Evolutionary conservation across 345 rosid genomes (phyloP).

Genomic region (Gossypium longicalyx): DNA sequence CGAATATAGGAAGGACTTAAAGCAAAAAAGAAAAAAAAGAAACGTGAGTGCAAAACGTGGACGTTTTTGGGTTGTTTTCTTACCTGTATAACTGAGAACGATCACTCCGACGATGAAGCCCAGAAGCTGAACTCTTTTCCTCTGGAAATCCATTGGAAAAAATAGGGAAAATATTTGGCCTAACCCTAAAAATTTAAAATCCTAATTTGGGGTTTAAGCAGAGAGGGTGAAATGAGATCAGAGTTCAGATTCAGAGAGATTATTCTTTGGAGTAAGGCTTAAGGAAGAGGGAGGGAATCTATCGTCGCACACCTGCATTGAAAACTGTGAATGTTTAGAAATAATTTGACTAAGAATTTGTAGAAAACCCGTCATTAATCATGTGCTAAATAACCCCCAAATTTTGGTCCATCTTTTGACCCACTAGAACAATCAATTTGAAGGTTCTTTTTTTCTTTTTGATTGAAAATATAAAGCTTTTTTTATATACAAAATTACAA

Average conservation of each 20-base stretch:
- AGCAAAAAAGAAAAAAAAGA: neutral
- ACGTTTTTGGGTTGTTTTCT: neutral
- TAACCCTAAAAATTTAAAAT: neutral
- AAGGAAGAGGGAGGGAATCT: neutral
- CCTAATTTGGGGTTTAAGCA: neutral
- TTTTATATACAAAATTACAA: no score
- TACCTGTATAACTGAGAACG: slow-evolving; percentile 72
- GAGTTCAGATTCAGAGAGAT: neutral
- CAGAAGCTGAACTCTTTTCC: slow-evolving; percentile 43
- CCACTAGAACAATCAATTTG: neutral
- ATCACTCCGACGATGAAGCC: slow-evolving; percentile 47
- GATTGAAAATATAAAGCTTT: no score
- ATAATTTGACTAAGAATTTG: neutral
- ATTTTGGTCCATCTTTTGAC: no score
- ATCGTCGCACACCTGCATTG: neutral
- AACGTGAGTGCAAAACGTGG: neutral
- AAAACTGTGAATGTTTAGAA: neutral
- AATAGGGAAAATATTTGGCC: neutral
- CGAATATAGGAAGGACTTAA: neutral
- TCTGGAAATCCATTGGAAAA: slow-evolving; percentile 52
- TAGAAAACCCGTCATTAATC: neutral
- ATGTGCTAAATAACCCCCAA: neutral
- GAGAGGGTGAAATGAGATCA: neutral
- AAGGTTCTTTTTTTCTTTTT: no score
- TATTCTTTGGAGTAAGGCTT: neutral